Evolutionary conservation across 306 rosid genomes (phyloP).

Genomic region (Cucumis cinereus): DNA sequence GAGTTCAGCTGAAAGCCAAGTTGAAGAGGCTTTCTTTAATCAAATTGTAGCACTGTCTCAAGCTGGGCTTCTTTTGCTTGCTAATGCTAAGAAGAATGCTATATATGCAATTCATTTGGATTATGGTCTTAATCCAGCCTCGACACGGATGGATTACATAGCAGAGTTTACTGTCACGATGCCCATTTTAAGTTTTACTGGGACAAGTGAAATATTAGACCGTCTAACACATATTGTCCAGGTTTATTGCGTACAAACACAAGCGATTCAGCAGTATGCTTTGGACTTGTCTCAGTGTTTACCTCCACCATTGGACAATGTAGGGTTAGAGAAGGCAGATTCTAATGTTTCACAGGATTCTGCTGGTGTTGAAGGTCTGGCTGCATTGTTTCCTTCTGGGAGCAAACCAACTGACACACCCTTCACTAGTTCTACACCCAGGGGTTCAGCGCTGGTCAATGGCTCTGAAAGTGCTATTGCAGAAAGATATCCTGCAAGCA

Average conservation of each 20-base stretch:
- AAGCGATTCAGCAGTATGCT: conserved; percentile 98
- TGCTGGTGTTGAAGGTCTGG: conserved; percentile 43
- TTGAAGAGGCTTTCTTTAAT: conserved; percentile 85
- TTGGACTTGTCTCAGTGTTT: conserved; percentile 89
- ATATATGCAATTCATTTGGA: conserved; percentile 89
- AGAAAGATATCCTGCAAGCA: conserved; percentile 44
- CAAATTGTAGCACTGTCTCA: conserved; percentile 81
- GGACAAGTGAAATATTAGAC: conserved; percentile 72
- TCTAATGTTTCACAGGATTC: conserved; percentile 51
- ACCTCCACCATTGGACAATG: conserved; percentile 71
- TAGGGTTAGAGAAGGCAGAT: conserved; percentile 60
- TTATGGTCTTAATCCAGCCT: conserved; percentile 71
- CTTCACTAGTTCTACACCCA: conserved; percentile 35
- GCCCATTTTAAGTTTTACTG: conserved; percentile 96
- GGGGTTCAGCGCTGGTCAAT: conserved; percentile 33
- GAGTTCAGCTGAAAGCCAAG: conserved; percentile 65
- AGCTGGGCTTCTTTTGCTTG: conserved; percentile 94
- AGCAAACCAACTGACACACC: conserved; percentile 42
- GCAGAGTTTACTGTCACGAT: conserved; percentile 90
- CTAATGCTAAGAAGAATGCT: conserved; percentile 98
- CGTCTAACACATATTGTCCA: conserved; percentile 72
- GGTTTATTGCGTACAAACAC: conserved; percentile 98
- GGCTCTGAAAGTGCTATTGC: conserved; percentile 36
- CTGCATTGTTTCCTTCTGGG: conserved; percentile 31
- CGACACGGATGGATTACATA: conserved; percentile 81